These are phyloP conservation scores for Begonia peltatifolia DNA, from an alignment of 306 rosid species.

Conservation along the genomic window DNA sequence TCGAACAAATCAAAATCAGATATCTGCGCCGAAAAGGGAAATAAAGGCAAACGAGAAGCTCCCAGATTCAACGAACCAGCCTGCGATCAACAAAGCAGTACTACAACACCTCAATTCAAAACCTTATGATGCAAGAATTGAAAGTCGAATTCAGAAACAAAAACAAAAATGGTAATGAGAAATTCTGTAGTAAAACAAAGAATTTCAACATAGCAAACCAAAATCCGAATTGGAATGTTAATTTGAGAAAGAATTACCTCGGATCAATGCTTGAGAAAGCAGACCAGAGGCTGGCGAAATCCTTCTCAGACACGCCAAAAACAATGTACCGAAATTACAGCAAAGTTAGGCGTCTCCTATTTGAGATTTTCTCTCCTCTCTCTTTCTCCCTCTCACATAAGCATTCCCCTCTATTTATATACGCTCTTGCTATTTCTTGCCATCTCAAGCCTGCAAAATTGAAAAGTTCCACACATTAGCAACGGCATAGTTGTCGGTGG, in stretches of 20 bases:
- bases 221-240: not conserved
- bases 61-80: constrained; percentile 27
- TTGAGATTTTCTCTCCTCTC: not conserved
- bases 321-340: constrained; percentile 19
- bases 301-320: constrained; percentile 14
- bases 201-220: constrained; percentile 2
- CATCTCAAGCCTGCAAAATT: constrained; percentile 3
- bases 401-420: not conserved
- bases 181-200: constrained; percentile 7
- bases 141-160: constrained; percentile 11
- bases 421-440: constrained; percentile 1
- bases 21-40: constrained; percentile 43
- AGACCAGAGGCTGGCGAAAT: constrained; percentile 19
- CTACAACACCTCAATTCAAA: constrained; percentile 4
- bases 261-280: constrained; percentile 18
- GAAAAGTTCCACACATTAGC: constrained; percentile 1
- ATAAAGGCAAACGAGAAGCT: constrained; percentile 30
- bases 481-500: constrained; percentile 17
- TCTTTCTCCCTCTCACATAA: not conserved
- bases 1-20: constrained; percentile 21
- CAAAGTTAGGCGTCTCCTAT: constrained; percentile 11
- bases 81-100: constrained; percentile 16
- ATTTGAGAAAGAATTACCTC: constrained; percentile 13
- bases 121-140: too few relatives aligned
- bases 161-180: not conserved